phyloP scores from a whole-genome alignment of 805 yeast species.

The Ogataea nonfermentans region DNA sequence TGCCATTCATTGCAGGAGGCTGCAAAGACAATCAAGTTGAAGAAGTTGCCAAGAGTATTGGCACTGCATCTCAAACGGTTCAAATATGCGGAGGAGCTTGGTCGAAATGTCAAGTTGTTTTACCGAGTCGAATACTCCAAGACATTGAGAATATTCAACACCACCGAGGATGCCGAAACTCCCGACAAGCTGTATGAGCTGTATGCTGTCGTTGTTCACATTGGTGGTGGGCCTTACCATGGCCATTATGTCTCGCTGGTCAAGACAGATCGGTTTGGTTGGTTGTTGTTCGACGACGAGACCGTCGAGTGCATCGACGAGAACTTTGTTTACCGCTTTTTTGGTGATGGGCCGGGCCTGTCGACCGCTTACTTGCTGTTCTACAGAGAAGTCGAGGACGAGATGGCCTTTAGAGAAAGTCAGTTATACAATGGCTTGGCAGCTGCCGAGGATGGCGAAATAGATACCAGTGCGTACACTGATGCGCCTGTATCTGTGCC shows the following conservation, averaged over 20 bases:
- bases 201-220: slow-evolving; percentile 84
- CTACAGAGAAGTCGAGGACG: slow-evolving; percentile 58
- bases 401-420: slow-evolving; percentile 32
- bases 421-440: slow-evolving; percentile 32
- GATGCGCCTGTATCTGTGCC: background rate
- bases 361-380: slow-evolving; percentile 91
- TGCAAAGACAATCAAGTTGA: slow-evolving; percentile 80
- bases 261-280: slow-evolving; percentile 72
- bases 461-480: slow-evolving; percentile 8
- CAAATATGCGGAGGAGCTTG: slow-evolving; percentile 82
- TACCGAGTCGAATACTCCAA: slow-evolving; percentile 82
- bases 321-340: slow-evolving; percentile 74
- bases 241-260: slow-evolving; percentile 93
- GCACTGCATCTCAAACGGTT: slow-evolving; percentile 88
- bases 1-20: slow-evolving; percentile 94
- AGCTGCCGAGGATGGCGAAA: slow-evolving; percentile 21
- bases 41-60: slow-evolving; percentile 70
- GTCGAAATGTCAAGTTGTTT: slow-evolving; percentile 80
- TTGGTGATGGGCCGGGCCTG: slow-evolving; percentile 84
- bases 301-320: slow-evolving; percentile 88
- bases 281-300: slow-evolving; percentile 95
- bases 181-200: slow-evolving; percentile 71
- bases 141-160: slow-evolving; percentile 64
- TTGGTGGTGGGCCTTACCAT: slow-evolving; percentile 97
- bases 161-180: slow-evolving; percentile 52